Evolutionary conservation across 2,329 filamentous ascomycete genomes (phyloP).

Genomic region (Raffaelea ambrosiae): DNA sequence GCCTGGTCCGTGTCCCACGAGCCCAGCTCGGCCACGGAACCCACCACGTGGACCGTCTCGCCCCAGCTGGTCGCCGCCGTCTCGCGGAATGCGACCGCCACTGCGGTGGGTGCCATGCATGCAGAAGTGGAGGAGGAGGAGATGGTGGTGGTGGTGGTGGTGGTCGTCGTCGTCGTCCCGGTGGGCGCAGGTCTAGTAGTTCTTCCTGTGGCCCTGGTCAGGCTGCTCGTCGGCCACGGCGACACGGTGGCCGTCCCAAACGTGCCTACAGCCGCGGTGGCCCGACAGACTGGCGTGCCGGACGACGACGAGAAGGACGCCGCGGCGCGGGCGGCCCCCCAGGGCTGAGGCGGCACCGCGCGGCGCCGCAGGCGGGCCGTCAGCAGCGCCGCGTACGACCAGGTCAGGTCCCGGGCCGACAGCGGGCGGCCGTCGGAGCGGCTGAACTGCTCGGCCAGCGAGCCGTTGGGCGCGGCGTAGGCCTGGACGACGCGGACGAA

Average conservation of each 20-base stretch:
- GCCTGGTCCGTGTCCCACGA: constrained; percentile 50
- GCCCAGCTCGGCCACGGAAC: constrained; percentile 50
- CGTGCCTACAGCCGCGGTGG: constrained; percentile 36
- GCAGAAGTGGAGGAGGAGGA: not conserved
- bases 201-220: constrained; percentile 31
- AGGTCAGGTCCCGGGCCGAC: constrained; percentile 62
- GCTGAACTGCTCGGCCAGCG: constrained; percentile 59
- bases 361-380: constrained; percentile 51
- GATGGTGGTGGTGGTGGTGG: constrained; percentile 21
- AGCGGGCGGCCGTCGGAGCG: constrained; percentile 41
- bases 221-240: constrained; percentile 5
- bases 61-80: constrained; percentile 49
- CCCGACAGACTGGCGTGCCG: constrained; percentile 33
- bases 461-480: constrained; percentile 56
- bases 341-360: not conserved
- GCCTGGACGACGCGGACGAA: constrained; percentile 54
- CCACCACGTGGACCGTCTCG: constrained; percentile 57
- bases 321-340: too few relatives aligned
- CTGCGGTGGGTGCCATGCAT: constrained; percentile 37
- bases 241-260: constrained; percentile 32
- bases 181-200: not conserved
- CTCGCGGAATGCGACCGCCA: constrained; percentile 51
- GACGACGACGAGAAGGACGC: too few relatives aligned
- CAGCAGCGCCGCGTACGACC: constrained; percentile 65
- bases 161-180: too few relatives aligned